Evolutionary conservation across 768 basidiomycete species (phyloP).

Genomic region (Baorangia bicolor): DNA sequence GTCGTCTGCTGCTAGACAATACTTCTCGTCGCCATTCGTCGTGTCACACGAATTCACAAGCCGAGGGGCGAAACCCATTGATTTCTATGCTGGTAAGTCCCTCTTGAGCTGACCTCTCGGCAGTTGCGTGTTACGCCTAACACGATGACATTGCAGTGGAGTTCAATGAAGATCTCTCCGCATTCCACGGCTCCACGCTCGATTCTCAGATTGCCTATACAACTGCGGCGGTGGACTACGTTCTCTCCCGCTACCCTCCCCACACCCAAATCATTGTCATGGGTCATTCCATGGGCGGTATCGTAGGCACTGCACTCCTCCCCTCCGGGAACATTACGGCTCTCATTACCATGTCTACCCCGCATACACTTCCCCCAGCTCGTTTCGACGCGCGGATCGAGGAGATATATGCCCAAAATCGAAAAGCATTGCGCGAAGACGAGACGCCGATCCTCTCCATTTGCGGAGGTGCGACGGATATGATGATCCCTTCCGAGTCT

Average conservation of each 20-base stretch:
- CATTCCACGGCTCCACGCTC: constrained; percentile 89
- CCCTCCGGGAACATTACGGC: constrained; percentile 65
- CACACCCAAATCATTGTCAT: constrained; percentile 70
- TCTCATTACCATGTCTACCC: constrained; percentile 95
- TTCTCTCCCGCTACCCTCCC: constrained; percentile 72
- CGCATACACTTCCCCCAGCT: constrained; percentile 84
- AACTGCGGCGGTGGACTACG: constrained; percentile 65
- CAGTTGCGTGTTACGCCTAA: not conserved
- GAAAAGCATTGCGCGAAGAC: constrained; percentile 38
- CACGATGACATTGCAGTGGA: constrained; percentile 50
- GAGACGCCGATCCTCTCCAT: constrained; percentile 77
- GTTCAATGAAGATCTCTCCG: constrained; percentile 96
- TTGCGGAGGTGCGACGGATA: constrained; percentile 89
- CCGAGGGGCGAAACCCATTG: constrained; percentile 53
- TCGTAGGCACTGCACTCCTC: constrained; percentile 81
- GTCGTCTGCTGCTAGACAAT: constrained; percentile 84
- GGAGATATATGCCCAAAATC: constrained; percentile 58
- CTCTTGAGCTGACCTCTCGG: not conserved
- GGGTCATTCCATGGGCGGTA: constrained; percentile 97
- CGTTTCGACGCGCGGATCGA: constrained; percentile 83
- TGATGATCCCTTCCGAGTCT: constrained; percentile 89
- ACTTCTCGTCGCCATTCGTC: constrained; percentile 58
- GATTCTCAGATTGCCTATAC: constrained; percentile 79
- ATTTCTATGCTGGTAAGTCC: constrained; percentile 80
- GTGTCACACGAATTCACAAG: constrained; percentile 54